Conservation (phyloP, 306 rosid species). For the Fagus crenata region DNA sequence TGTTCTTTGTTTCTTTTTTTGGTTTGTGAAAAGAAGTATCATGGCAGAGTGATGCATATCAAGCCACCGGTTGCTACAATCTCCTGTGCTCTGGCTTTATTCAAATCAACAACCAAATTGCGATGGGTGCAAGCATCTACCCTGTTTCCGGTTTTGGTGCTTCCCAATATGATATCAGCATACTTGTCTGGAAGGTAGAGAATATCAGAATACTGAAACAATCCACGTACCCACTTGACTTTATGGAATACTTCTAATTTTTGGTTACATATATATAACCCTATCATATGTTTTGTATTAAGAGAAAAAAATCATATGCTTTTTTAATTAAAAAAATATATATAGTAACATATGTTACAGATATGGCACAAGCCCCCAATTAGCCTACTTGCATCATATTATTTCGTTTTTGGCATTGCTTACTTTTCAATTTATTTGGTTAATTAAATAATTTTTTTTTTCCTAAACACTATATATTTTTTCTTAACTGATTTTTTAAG, state of each 20-base stretch:
- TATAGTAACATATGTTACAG: no score
- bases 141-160: conserved; percentile 52
- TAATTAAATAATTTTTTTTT: no score
- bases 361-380: no score
- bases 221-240: neutral
- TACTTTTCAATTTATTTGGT: no score
- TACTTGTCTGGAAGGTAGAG: conserved; percentile 60
- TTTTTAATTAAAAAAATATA: no score
- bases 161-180: conserved; percentile 56
- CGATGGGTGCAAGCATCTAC: conserved; percentile 53
- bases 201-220: neutral
- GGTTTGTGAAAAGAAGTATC: neutral
- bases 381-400: no score
- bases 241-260: neutral
- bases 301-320: no score
- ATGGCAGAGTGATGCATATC: conserved; percentile 62
- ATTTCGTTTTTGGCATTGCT: no score
- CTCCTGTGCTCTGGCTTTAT: conserved; percentile 60
- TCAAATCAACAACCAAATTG: conserved; percentile 54
- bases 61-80: conserved; percentile 66
- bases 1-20: conserved; percentile 5
- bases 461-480: no score
- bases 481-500: no score
- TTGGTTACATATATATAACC: neutral
- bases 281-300: neutral